These are phyloP conservation scores for Sabuloglossum arenarium DNA, from an alignment of 495 filamentous ascomycete species.

Conservation along the genomic window DNA sequence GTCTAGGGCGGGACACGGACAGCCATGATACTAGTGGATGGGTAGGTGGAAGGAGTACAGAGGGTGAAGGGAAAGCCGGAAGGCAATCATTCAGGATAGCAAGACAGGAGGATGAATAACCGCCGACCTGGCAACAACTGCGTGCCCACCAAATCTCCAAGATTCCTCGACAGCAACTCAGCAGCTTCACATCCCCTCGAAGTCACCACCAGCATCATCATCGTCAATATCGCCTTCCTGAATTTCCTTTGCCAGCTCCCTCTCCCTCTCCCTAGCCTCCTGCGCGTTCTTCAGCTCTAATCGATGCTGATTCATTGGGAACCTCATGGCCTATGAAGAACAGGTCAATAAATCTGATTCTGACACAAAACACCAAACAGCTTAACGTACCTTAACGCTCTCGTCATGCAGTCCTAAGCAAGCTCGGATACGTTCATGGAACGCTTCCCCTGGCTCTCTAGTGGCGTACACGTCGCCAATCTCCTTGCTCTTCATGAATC, in stretches of 20 bases:
- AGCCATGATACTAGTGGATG: background rate
- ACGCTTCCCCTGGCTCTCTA: constrained; percentile 82
- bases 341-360: background rate
- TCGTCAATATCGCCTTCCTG: constrained; percentile 95
- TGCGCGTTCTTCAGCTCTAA: constrained; percentile 94
- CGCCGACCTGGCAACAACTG: background rate
- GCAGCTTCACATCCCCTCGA: constrained; percentile 72
- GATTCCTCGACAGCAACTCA: background rate
- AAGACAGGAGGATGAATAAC: constrained; percentile 1
- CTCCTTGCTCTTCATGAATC: constrained; percentile 98
- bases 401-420: constrained; percentile 87
- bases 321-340: constrained; percentile 65
- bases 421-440: constrained; percentile 87
- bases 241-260: constrained; percentile 97
- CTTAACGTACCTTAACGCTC: constrained; percentile 66
- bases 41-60: background rate
- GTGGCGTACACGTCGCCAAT: constrained; percentile 89
- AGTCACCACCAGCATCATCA: constrained; percentile 90
- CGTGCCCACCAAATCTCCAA: background rate
- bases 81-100: background rate
- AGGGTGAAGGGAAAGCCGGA: background rate
- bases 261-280: constrained; percentile 85
- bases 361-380: constrained; percentile 1
- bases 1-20: background rate
- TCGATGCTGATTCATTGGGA: constrained; percentile 98